These are phyloP conservation scores for Cymodocea nodosa DNA, from an alignment of 116 monocot species.

Conservation along the genomic window DNA sequence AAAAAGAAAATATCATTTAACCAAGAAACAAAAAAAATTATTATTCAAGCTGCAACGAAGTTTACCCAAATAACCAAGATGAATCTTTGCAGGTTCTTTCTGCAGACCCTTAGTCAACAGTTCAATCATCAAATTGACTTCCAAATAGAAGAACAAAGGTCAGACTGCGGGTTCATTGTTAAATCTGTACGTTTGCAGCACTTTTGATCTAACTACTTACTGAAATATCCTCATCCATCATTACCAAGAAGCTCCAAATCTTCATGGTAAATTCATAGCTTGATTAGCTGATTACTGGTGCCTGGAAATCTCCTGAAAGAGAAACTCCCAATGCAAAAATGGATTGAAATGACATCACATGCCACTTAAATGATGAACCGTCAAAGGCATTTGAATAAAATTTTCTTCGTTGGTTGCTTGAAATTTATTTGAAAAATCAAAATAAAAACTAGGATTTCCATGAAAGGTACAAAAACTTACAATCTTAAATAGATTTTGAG, in stretches of 20 bases:
- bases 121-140: constrained; percentile 32
- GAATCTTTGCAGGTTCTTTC: constrained; percentile 87
- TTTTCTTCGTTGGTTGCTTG: neutral
- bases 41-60: constrained; percentile 14
- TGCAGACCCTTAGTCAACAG: constrained; percentile 55
- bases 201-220: constrained; percentile 15
- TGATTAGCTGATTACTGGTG: constrained; percentile 19
- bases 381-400: neutral
- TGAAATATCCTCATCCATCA: constrained; percentile 26
- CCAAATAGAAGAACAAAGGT: constrained; percentile 47
- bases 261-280: constrained; percentile 42
- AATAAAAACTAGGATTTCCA: too few species aligned
- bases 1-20: neutral
- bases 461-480: too few species aligned
- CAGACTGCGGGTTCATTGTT: constrained; percentile 35
- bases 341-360: neutral
- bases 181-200: constrained; percentile 26
- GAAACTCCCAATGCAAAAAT: neutral
- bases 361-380: neutral
- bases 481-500: too few species aligned
- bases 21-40: constrained; percentile 1
- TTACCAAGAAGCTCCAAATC: constrained; percentile 24
- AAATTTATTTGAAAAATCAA: too few species aligned
- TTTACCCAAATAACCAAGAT: constrained; percentile 42
- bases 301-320: constrained; percentile 6